phyloP scores from a whole-genome alignment of 108 stramenopile species.

The Aurantiochytrium sp. region DNA sequence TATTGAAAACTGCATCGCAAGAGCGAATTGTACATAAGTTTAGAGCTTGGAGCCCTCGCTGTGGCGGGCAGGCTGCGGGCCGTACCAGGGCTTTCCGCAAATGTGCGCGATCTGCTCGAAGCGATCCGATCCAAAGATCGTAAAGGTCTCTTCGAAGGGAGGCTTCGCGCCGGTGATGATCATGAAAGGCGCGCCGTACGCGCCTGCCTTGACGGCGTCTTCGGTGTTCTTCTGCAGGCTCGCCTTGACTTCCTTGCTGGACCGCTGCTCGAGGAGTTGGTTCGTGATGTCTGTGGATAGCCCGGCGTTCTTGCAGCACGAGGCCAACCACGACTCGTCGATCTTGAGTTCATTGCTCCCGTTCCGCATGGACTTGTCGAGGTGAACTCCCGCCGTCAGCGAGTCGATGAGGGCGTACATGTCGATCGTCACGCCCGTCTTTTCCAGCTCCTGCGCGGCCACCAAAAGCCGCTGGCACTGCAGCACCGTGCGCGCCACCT shows the following conservation, averaged over 20 bases:
- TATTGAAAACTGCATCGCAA: neutral
- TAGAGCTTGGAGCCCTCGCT: neutral
- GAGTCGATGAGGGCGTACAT: neutral
- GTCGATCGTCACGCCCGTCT: neutral
- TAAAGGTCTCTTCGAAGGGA: neutral
- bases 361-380: neutral
- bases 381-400: neutral
- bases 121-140: constrained; percentile 22
- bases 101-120: constrained; percentile 22
- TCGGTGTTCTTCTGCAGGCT: neutral
- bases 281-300: neutral
- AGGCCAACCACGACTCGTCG: neutral
- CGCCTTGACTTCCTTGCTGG: neutral
- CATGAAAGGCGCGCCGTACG: neutral
- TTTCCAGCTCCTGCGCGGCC: neutral
- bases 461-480: constrained; percentile 17
- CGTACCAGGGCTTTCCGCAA: neutral
- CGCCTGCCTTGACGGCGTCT: neutral
- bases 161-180: neutral
- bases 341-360: neutral
- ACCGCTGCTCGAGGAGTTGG: neutral
- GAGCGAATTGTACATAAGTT: neutral
- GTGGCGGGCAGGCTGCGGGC: neutral
- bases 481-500: neutral
- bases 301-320: neutral